Evolutionary conservation across 208 protist genomes (phyloP), one percentile per base, ranked within the genome.

Genomic region (Trypanosoma grayi): DNA sequence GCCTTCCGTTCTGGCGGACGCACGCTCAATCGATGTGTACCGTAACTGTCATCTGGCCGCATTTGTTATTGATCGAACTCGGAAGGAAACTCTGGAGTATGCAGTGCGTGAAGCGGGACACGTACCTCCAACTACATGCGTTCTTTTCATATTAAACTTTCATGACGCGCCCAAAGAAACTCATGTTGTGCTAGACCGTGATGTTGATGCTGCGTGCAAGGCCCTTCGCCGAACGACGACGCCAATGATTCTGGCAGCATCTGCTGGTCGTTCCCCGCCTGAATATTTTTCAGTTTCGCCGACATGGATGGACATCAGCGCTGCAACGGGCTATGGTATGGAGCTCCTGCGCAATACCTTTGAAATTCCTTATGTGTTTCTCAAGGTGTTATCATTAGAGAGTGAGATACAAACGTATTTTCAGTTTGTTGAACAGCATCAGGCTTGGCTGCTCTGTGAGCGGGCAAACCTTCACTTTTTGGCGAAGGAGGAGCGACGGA

Each of bases 61-160:
- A 24, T 86, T 94, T 62, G 52, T 91, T n/a, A 64, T 94, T 11
- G 82, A 94, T 70, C 69, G 71, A 22, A 70, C 57, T 22, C 55
- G 77, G 44, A 71, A 48, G 14, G 77, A 75, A 43, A 82, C 79
- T 16, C 70, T 87, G 46, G 75, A 87, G 18, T 90, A 90, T 53
- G 87, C 76, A 14, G 72, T 81, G 53, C 59, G 70, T 40, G 73
- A 88, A 60, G 74, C 73, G n/a, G 40, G 39, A 33, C 67, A 73
- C 54, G 78, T 90, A 24, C 84, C 87, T 22, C 72, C 69, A 9
- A 78, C 62, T 11, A 77, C 60, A 44, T 85, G 72, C 62, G 60
- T 94, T 40, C 58, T 87, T 14, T 76, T 91, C 60, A 69, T 77
- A 27, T 55, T 94, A 28, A 94, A 92, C 71, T 87, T 83, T 58